Percentiles rank a stretch among this genome's conserved stretches.
Conservation (phyloP, 176 grass and related monocot genomes). For the Triticum dicoccoides region DNA sequence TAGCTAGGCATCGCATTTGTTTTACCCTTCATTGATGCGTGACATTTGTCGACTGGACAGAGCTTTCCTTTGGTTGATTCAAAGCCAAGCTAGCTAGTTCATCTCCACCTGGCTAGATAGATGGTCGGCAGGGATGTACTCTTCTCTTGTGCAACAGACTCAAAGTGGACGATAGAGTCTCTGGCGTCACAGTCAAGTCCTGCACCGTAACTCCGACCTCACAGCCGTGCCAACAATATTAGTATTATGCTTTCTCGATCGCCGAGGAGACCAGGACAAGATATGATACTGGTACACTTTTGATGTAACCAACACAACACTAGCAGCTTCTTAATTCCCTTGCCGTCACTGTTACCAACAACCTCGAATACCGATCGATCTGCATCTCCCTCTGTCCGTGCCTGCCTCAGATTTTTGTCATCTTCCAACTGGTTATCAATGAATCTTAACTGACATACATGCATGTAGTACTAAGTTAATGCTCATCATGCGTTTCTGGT, state of each 20-base stretch:
- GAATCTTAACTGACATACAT: neutral
- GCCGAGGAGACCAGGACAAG: neutral
- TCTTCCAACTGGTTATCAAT: neutral
- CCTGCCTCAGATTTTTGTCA: neutral
- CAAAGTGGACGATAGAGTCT: neutral
- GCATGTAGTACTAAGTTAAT: neutral
- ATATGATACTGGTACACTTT: neutral
- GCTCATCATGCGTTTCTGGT: neutral
- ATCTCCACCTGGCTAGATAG: constrained; percentile 4
- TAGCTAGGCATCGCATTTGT: neutral
- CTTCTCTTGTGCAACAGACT: neutral
- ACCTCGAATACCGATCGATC: constrained; percentile 7
- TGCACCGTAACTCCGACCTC: neutral
- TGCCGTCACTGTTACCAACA: constrained; percentile 6
- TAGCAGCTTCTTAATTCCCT: neutral
- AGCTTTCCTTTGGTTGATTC: constrained; percentile 23
- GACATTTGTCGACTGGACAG: neutral
- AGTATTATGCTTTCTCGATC: neutral
- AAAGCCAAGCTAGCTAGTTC: constrained; percentile 17
- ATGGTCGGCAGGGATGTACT: neutral
- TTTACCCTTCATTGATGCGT: too few species aligned
- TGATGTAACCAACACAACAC: neutral
- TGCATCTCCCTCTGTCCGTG: neutral
- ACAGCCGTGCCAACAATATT: neutral
- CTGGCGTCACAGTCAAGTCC: neutral